A percentile compares a stretch with the other conserved stretches of the same genome.
These are phyloP conservation scores for Metarhizium rileyi DNA, from an alignment of 2,329 filamentous ascomycete genomes.

Conservation along the genomic window DNA sequence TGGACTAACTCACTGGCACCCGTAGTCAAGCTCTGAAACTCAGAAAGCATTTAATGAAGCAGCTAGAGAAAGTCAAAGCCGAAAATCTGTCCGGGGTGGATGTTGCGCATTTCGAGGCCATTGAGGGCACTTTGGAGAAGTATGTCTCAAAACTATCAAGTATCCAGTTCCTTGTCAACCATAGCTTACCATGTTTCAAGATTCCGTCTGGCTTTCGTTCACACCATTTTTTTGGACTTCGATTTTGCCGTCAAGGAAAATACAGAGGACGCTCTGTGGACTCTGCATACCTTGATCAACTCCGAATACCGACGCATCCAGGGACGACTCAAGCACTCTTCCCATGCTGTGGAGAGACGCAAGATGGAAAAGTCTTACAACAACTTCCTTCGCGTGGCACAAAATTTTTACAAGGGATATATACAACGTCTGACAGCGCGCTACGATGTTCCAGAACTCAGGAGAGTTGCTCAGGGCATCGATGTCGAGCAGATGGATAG, in stretches of 20 bases:
- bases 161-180: neutral
- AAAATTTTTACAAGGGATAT: constrained; percentile 80
- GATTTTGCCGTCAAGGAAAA: constrained; percentile 51
- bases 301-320: constrained; percentile 65
- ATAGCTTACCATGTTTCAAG: neutral
- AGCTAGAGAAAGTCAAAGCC: constrained; percentile 32
- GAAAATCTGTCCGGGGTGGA: constrained; percentile 26
- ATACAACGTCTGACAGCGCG: constrained; percentile 64
- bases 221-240: constrained; percentile 63
- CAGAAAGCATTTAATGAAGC: constrained; percentile 32
- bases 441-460: constrained; percentile 44
- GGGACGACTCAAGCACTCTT: constrained; percentile 40
- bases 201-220: constrained; percentile 62
- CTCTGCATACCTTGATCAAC: constrained; percentile 68
- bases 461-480: constrained; percentile 31
- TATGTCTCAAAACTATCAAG: constrained; percentile 19
- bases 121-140: constrained; percentile 31
- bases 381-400: constrained; percentile 76
- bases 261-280: constrained; percentile 68
- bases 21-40: constrained; percentile 33
- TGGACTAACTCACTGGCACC: constrained; percentile 6
- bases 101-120: constrained; percentile 31
- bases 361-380: constrained; percentile 76
- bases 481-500: constrained; percentile 32
- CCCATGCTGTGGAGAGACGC: constrained; percentile 53